Percentiles rank a stretch among this genome's conserved stretches.
These are phyloP conservation scores for Lyophyllum atratum DNA, from an alignment of 768 basidiomycete species.

Conservation along the genomic window DNA sequence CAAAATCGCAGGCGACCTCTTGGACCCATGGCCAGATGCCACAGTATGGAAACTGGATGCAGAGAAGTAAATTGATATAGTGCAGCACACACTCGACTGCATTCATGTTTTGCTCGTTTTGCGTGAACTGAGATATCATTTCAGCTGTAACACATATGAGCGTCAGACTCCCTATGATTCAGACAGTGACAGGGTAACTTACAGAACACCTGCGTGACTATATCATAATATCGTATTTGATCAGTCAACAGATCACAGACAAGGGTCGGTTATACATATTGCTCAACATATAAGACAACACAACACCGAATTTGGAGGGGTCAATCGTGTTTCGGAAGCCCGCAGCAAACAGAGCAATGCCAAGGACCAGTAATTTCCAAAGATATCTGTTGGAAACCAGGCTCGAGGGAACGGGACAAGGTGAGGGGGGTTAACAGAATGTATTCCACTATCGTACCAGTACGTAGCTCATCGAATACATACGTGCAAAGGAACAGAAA, in stretches of 20 bases:
- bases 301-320: constrained; percentile 65
- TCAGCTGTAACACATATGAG: constrained; percentile 36
- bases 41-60: constrained; percentile 50
- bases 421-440: no score
- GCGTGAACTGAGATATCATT: constrained; percentile 56
- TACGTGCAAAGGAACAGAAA: no score
- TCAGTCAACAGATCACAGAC: neutral
- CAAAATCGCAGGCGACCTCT: constrained; percentile 56
- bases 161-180: neutral
- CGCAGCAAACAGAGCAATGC: constrained; percentile 70
- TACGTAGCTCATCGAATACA: no score
- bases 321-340: constrained; percentile 56
- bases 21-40: constrained; percentile 49
- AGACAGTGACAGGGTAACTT: constrained; percentile 23
- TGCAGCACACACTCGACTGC: constrained; percentile 71
- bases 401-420: no score
- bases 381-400: no score
- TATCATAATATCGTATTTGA: neutral
- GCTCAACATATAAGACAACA: constrained; percentile 54
- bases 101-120: constrained; percentile 73
- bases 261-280: constrained; percentile 43
- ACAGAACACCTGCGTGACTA: constrained; percentile 60
- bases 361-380: constrained; percentile 65
- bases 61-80: constrained; percentile 36
- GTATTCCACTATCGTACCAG: no score